Percentiles rank a stretch among this genome's conserved stretches.
Conservation (phyloP, 441 rosid species). For the Populus hybrid region DNA sequence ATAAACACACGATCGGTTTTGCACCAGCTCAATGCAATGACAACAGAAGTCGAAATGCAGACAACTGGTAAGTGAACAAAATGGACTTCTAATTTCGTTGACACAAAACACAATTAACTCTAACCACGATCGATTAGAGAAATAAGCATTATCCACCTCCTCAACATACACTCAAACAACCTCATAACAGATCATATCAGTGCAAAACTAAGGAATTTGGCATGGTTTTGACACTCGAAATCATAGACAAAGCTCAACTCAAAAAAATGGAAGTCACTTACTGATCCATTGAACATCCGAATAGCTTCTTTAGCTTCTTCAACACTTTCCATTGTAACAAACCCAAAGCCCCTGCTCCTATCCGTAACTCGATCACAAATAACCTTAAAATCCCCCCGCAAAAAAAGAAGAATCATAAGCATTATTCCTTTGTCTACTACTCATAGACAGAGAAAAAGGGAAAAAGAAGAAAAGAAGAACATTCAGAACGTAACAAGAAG, state of each 20-base stretch:
- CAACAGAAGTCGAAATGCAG: background rate
- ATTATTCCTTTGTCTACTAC: background rate
- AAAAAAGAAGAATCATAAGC: background rate
- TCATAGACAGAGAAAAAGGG: background rate
- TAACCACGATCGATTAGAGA: background rate
- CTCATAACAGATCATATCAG: background rate
- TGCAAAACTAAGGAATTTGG: background rate
- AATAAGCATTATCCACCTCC: background rate
- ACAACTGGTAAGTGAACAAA: background rate
- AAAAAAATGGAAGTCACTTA: conserved; percentile 32
- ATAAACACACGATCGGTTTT: background rate
- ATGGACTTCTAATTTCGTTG: background rate
- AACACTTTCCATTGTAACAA: conserved; percentile 69
- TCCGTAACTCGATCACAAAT: conserved; percentile 78
- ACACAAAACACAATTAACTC: background rate
- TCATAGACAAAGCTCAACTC: background rate
- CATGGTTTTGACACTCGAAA: background rate
- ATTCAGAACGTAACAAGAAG: background rate
- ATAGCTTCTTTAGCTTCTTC: conserved; percentile 89
- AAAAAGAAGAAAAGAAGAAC: background rate
- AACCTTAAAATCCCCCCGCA: conserved; percentile 36
- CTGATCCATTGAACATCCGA: conserved; percentile 71
- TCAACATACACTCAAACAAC: background rate
- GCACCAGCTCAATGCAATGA: background rate
- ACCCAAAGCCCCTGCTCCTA: conserved; percentile 94